Base-by-base conservation (phyloP, 2,329 filamentous ascomycete species). In the Bipolaris cookei region DNA sequence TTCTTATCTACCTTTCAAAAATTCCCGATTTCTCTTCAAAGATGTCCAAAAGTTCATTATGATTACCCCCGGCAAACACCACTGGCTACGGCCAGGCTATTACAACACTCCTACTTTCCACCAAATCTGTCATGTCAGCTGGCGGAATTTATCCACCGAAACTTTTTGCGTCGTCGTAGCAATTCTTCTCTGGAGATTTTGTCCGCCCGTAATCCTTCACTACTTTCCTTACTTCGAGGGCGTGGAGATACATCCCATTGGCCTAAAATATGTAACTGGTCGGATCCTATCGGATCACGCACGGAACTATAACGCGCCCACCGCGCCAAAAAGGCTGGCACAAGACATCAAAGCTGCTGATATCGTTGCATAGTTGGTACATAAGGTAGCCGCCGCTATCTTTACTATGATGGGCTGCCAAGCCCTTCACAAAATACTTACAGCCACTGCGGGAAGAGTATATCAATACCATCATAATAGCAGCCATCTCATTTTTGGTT, bases 391-490 rank as follows among this genome's bases (percentile, higher is more conserved):
- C n/a, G n/a, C n/a, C n/a, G n/a, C n/a, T n/a, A n/a, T n/a, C n/a
- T n/a, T n/a, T n/a, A n/a, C n/a, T n/a, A n/a, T n/a, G n/a, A n/a
- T n/a, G n/a, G n/a, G n/a, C n/a, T n/a, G n/a, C n/a, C n/a, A n/a
- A n/a, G n/a, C n/a, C n/a, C n/a, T n/a, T n/a, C n/a, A n/a, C n/a
- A n/a, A n/a, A n/a, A 60, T 87, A 90, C 62, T 86, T 86, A 32
- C 89, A 89, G 66, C 87, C 88, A 0, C 75, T 87, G n/a, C 83
- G 87, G 56, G 81, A 84, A n/a, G 87, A 90, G 64, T 88, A 90
- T 66, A 76, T 91, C 11, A 86, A 86, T 13, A 90, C 89, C 63
- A 86, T 84, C 81, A 77, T 83, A 1, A 87, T 88, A 5, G 88
- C 88, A 0, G 71, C 90, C 13, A 78, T 91, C 1, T 86, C 83